These are phyloP conservation scores for Ophiocordyceps sinensis DNA, from an alignment of 2,329 filamentous ascomycete species.

Conservation along the genomic window DNA sequence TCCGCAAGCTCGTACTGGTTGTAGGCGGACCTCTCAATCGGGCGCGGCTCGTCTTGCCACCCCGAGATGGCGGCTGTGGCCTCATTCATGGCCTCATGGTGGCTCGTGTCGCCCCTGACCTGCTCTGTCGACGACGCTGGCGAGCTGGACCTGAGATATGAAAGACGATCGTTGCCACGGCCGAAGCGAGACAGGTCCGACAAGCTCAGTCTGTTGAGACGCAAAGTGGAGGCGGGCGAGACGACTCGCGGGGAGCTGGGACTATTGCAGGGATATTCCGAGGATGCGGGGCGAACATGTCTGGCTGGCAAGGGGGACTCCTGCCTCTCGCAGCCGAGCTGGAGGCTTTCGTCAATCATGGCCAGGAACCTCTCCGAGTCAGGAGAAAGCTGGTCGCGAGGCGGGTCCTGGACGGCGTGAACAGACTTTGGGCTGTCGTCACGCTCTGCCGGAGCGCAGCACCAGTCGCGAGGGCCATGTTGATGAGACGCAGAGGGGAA, in stretches of 20 bases:
- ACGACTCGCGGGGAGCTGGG: constrained; percentile 8
- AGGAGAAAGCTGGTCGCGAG: not conserved
- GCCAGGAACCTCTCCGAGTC: constrained; percentile 5
- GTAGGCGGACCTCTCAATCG: constrained; percentile 8
- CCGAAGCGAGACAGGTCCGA: constrained; percentile 16
- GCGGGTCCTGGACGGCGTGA: not conserved
- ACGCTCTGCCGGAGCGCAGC: not conserved
- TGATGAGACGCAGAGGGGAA: not conserved
- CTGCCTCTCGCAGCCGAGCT: not conserved
- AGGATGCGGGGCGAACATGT: constrained; percentile 9
- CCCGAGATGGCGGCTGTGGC: constrained; percentile 10
- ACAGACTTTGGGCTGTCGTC: not conserved
- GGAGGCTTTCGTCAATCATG: constrained; percentile 6
- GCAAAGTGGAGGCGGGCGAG: constrained; percentile 13
- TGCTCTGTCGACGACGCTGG: constrained; percentile 6
- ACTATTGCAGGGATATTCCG: constrained; percentile 14
- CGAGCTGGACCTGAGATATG: constrained; percentile 15
- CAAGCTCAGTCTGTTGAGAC: constrained; percentile 11
- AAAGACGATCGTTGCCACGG: constrained; percentile 13
- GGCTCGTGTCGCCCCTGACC: constrained; percentile 5
- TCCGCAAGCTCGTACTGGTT: constrained; percentile 12
- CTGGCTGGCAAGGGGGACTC: not conserved
- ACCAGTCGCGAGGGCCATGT: not conserved
- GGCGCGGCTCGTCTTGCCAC: constrained; percentile 11
- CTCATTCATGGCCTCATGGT: constrained; percentile 10